phyloP scores from a whole-genome alignment of 2,329 filamentous ascomycete species.

The Plectosphaerella sp. region DNA sequence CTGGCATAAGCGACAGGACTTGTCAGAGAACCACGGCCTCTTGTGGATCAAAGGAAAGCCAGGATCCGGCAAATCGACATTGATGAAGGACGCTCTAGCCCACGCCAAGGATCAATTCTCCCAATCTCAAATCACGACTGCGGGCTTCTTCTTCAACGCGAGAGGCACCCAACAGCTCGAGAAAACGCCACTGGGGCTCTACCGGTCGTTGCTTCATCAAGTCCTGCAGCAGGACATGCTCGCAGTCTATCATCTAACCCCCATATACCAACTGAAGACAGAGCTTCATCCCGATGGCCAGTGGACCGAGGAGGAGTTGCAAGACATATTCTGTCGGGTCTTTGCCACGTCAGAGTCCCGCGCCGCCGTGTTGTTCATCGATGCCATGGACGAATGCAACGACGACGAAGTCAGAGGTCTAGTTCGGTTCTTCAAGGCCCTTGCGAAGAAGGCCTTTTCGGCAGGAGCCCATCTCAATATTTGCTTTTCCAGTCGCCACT shows the following conservation, averaged over 20 bases:
- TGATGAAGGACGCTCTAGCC: constrained; percentile 34
- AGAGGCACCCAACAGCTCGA: constrained; percentile 34
- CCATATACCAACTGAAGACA: constrained; percentile 14
- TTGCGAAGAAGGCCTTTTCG: neutral
- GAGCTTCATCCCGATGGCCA: neutral
- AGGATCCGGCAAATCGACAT: constrained; percentile 39
- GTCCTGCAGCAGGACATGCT: constrained; percentile 25
- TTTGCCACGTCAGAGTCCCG: neutral
- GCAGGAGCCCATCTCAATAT: neutral
- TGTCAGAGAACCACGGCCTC: constrained; percentile 28
- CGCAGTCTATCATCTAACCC: constrained; percentile 24
- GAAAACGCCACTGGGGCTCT: constrained; percentile 41
- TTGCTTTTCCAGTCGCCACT: constrained; percentile 6
- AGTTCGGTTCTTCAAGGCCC: neutral
- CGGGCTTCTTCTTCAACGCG: constrained; percentile 43
- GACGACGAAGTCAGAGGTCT: neutral
- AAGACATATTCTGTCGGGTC: neutral
- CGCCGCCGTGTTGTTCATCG: constrained; percentile 5
- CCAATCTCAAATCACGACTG: too few relatives aligned
- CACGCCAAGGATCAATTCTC: neutral
- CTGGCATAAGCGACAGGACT: constrained; percentile 28
- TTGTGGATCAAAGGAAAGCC: constrained; percentile 44
- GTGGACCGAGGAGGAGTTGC: neutral
- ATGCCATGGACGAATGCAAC: constrained; percentile 6
- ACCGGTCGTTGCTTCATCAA: constrained; percentile 42